Percentiles rank a stretch among this genome's conserved stretches.
Conservation (phyloP, 192 early-diverging fungal species). For the Backusella liffmaniae region DNA sequence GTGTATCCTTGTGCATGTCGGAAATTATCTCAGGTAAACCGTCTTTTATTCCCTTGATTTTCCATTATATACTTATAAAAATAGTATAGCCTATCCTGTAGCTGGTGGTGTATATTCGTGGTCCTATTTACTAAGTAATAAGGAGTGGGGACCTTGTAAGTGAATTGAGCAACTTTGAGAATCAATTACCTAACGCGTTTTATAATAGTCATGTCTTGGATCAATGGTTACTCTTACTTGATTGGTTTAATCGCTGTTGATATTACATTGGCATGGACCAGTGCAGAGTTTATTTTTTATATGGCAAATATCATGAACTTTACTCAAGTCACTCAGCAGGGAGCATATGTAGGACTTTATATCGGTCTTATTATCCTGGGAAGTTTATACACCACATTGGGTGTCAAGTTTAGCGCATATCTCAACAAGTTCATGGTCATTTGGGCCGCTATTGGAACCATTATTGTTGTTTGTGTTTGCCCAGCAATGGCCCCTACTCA, state of each 20-base stretch:
- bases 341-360: conserved; percentile 46
- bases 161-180: not conserved
- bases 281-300: conserved; percentile 43
- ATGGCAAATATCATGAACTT: conserved; percentile 34
- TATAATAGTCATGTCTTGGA: conserved; percentile 28
- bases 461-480: conserved; percentile 40
- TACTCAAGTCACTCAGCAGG: conserved; percentile 26
- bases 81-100: conserved; percentile 20
- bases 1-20: conserved; percentile 43
- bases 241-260: conserved; percentile 15
- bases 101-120: conserved; percentile 35
- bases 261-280: conserved; percentile 38
- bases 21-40: conserved; percentile 37
- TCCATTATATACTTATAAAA: not conserved
- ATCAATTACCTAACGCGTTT: not conserved
- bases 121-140: conserved; percentile 12
- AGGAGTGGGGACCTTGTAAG: conserved; percentile 31
- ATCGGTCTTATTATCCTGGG: conserved; percentile 35
- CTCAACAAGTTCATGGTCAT: conserved; percentile 40
- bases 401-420: conserved; percentile 32
- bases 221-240: conserved; percentile 22
- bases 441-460: conserved; percentile 43
- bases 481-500: conserved; percentile 42
- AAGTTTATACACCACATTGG: conserved; percentile 33
- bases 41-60: not conserved